phyloP scores from a whole-genome alignment of 306 rosid species.

The Citrullus colocynthis region DNA sequence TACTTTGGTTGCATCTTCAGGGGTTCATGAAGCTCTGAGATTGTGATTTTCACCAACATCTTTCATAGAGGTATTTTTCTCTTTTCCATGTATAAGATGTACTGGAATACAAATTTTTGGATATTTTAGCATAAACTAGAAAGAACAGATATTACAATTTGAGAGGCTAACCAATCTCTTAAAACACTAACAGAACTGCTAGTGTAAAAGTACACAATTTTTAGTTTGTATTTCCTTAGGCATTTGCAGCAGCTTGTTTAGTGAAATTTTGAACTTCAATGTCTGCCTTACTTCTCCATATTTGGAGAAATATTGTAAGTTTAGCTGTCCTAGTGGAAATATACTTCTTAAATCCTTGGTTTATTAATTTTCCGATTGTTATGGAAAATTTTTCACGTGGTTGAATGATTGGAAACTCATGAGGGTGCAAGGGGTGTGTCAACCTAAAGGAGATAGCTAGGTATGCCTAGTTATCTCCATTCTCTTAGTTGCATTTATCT shows the following conservation, averaged over 20 bases:
- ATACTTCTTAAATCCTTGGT: neutral
- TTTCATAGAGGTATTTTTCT: neutral
- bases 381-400: neutral
- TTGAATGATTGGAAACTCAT: neutral
- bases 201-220: neutral
- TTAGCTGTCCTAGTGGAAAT: neutral
- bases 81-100: neutral
- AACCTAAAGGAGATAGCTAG: no score
- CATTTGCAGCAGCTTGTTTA: neutral
- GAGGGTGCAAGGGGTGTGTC: no score
- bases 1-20: constrained; percentile 18
- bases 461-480: no score
- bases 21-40: neutral
- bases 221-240: neutral
- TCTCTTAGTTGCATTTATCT: no score
- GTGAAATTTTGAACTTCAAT: neutral
- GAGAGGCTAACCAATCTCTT: neutral
- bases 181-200: neutral
- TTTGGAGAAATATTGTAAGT: neutral
- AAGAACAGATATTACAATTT: neutral
- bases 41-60: neutral
- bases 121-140: neutral
- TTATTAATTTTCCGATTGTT: neutral
- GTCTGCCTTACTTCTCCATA: neutral
- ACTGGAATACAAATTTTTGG: neutral